Evolutionary conservation across 1,284 basidiomycete species (phyloP).

Genomic region (Fomes fomentarius): DNA sequence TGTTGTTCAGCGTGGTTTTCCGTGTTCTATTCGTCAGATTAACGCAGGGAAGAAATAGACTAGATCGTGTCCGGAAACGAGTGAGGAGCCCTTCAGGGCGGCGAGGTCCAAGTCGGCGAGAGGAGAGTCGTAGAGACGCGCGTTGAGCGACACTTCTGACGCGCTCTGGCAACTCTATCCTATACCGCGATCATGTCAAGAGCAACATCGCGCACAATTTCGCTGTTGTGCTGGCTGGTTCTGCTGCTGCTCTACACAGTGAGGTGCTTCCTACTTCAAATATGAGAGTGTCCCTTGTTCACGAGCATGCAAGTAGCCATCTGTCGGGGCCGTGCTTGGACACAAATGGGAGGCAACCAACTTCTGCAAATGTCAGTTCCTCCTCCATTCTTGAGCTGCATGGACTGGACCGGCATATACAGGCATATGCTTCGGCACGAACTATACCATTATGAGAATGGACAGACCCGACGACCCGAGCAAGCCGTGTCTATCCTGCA

Average conservation of each 20-base stretch:
- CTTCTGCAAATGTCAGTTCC: constrained; percentile 77
- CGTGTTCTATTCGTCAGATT: constrained; percentile 5
- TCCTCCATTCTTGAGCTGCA: neutral
- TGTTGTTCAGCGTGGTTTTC: constrained; percentile 4
- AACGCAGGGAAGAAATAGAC: constrained; percentile 10
- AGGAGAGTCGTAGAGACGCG: constrained; percentile 18
- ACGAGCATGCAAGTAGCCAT: constrained; percentile 38
- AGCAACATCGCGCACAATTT: constrained; percentile 17
- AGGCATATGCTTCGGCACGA: constrained; percentile 91
- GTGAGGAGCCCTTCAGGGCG: constrained; percentile 8
- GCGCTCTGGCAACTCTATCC: constrained; percentile 11
- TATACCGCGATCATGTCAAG: constrained; percentile 22
- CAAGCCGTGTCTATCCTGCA: constrained; percentile 91
- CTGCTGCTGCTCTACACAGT: constrained; percentile 23
- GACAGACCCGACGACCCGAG: constrained; percentile 81
- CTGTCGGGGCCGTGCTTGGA: constrained; percentile 49
- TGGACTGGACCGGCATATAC: neutral
- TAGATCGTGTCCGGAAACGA: constrained; percentile 12
- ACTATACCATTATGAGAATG: constrained; percentile 86
- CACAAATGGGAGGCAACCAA: constrained; percentile 82
- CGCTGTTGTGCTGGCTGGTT: constrained; percentile 22
- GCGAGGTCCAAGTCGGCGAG: constrained; percentile 12
- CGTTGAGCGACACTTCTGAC: constrained; percentile 13
- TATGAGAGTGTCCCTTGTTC: neutral
- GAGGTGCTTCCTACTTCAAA: constrained; percentile 1